phyloP scores from a whole-genome alignment of 495 filamentous ascomycete genomes.

The Chaetomium cochliodes region DNA sequence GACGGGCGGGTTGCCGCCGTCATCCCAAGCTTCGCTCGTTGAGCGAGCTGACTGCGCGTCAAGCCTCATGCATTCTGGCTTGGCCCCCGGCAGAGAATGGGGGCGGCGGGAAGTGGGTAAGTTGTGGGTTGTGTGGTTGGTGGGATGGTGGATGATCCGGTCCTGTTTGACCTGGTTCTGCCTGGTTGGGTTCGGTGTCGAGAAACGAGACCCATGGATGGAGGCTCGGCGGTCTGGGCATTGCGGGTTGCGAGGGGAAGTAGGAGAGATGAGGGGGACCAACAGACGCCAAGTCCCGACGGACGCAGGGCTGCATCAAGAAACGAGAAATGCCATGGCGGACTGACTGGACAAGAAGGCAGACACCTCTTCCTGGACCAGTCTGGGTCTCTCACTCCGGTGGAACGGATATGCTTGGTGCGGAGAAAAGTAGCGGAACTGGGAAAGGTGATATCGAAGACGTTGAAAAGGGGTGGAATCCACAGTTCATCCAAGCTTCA shows the following conservation, averaged over 20 bases:
- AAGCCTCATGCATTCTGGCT: not conserved
- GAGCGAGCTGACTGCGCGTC: constrained; percentile 1
- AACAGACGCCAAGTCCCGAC: not conserved
- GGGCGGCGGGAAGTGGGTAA: not conserved
- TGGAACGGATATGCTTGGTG: not conserved
- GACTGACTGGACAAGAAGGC: not conserved
- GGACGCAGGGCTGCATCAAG: not conserved
- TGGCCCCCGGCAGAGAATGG: not conserved
- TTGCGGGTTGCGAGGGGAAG: not conserved
- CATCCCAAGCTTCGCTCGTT: not conserved
- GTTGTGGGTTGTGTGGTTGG: not conserved
- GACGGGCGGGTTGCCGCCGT: constrained; percentile 1
- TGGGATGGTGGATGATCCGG: constrained; percentile 6
- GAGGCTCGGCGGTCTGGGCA: constrained; percentile 17
- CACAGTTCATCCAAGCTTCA: constrained; percentile 2
- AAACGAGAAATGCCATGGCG: not conserved
- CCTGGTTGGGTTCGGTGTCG: not conserved
- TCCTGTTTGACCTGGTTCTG: too few species aligned
- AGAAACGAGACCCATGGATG: constrained; percentile 5
- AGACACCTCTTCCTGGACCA: not conserved
- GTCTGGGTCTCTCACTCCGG: not conserved
- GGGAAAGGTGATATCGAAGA: not conserved
- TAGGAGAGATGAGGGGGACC: not conserved
- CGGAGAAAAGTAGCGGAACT: not conserved
- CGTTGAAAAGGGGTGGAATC: not conserved